Percentiles rank a stretch among this genome's conserved stretches.
These are phyloP conservation scores for Lasiodiplodia hormozganensis DNA, from an alignment of 2,329 filamentous ascomycete species.

Conservation along the genomic window DNA sequence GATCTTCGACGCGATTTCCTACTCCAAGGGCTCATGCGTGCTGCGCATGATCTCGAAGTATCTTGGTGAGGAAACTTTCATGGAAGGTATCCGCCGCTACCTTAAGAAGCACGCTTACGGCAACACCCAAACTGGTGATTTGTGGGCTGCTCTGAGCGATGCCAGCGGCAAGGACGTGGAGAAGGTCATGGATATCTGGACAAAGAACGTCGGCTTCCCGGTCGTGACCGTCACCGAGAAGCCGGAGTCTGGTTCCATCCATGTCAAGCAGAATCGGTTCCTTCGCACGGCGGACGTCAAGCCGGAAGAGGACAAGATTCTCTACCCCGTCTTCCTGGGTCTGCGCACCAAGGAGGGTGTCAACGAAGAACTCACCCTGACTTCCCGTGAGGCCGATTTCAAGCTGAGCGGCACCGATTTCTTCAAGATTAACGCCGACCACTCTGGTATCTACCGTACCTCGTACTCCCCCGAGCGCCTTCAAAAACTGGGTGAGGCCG, in stretches of 20 bases:
- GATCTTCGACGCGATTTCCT: slow-evolving; percentile 97
- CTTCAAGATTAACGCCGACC: slow-evolving; percentile 96
- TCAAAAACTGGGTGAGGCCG: slow-evolving; percentile 85
- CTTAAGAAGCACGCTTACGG: slow-evolving; percentile 97
- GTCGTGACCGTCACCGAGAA: slow-evolving; percentile 87
- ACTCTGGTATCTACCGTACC: slow-evolving; percentile 90
- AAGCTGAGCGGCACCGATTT: slow-evolving; percentile 82
- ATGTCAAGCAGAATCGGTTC: slow-evolving; percentile 94
- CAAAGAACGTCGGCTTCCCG: slow-evolving; percentile 92
- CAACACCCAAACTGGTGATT: slow-evolving; percentile 88
- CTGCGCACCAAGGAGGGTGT: slow-evolving; percentile 85
- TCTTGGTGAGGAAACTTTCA: slow-evolving; percentile 88
- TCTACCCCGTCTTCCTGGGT: slow-evolving; percentile 90
- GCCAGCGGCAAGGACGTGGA: slow-evolving; percentile 92
- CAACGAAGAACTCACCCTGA: slow-evolving; percentile 76
- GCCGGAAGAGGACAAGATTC: slow-evolving; percentile 85
- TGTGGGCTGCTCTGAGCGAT: slow-evolving; percentile 86
- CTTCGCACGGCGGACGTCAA: slow-evolving; percentile 90
- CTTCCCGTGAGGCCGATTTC: slow-evolving; percentile 76
- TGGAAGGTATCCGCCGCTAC: slow-evolving; percentile 89
- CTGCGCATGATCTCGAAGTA: slow-evolving; percentile 97
- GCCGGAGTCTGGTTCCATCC: slow-evolving; percentile 73
- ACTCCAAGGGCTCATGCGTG: slow-evolving; percentile 95
- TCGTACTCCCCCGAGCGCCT: slow-evolving; percentile 85
- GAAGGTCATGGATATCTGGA: slow-evolving; percentile 94